Base-by-base conservation (phyloP, 306 rosid genomes). In the Quillaja saponaria region DNA sequence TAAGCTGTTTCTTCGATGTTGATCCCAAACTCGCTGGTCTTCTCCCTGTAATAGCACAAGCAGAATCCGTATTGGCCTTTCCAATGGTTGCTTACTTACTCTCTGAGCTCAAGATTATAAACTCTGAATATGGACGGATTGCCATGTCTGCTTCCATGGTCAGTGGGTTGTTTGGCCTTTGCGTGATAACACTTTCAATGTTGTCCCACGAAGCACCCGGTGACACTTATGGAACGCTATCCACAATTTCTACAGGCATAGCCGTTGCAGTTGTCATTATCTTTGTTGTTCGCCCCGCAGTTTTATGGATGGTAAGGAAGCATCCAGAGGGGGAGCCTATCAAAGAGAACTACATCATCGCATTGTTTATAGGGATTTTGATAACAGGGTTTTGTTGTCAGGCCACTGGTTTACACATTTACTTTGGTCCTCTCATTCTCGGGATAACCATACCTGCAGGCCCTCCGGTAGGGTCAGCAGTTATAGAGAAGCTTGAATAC, bases 401-500 rank as follows among this genome's bases (percentile, higher is more conserved):
- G 19, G 66, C 66, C 10, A 20, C 21, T 1, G 76, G 84, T 21
- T 53, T 76, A 35, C 58, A 67, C 19, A n/a, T 54, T 15, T 51
- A 66, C 68, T 52, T n/a, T 20, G 76, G 67, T 8, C 72, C 84
- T 13, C 15, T 80, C 13, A 20, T 71, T 31, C 75, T 79, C 12
- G 81, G 80, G 39, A 15, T 80, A 14, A 8, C 52, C 28, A 57
- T 71, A 8, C 81, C 81, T 5, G 17, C 72, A 8, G 73, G 75
- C 11, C 71, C 74, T 5, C 78, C 81, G 7, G 7, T 75, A 7
- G 78, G 78, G 7, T 45, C 69, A 11, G n/a, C 62, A 6, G 39
- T 71, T 6, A 14, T 19, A 3, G 70, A 76, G 46, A 71, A 66
- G 67, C 78, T 80, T 41, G 73, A 64, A 0, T n/a, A 59, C 38